These are phyloP conservation scores for Kernera saxatilis DNA, from an alignment of 345 rosid genomes.

Conservation along the genomic window DNA sequence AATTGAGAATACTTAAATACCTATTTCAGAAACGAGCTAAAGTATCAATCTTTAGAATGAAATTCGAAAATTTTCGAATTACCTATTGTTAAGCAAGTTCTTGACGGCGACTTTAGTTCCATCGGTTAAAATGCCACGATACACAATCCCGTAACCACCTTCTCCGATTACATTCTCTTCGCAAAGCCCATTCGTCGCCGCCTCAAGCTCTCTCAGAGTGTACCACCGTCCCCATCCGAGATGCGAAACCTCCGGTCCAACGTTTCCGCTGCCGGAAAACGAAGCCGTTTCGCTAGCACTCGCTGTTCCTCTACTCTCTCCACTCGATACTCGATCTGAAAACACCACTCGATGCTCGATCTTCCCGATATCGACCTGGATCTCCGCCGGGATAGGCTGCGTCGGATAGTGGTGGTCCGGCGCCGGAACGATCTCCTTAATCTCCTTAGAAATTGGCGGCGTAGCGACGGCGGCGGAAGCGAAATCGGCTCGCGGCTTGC, in stretches of 20 bases:
- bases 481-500: slow-evolving; percentile 23
- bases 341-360: slow-evolving; percentile 85
- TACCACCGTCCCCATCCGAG: slow-evolving; percentile 60
- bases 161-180: slow-evolving; percentile 83
- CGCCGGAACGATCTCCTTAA: slow-evolving; percentile 62
- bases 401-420: slow-evolving; percentile 33
- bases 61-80: not conserved
- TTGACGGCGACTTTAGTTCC: slow-evolving; percentile 74
- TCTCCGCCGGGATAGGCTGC: slow-evolving; percentile 52
- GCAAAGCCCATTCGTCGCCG: slow-evolving; percentile 61
- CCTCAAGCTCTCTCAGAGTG: slow-evolving; percentile 79
- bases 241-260: slow-evolving; percentile 53
- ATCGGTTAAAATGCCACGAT: slow-evolving; percentile 65
- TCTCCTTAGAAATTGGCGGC: slow-evolving; percentile 71
- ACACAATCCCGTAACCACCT: slow-evolving; percentile 96
- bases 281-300: slow-evolving; percentile 64
- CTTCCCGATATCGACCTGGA: slow-evolving; percentile 89
- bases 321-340: slow-evolving; percentile 67
- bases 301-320: slow-evolving; percentile 67
- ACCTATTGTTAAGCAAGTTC: slow-evolving; percentile 92
- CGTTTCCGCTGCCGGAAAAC: slow-evolving; percentile 31
- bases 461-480: slow-evolving; percentile 16
- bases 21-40: not conserved
- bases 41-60: not conserved
- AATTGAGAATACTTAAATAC: not conserved